Evolutionary conservation across 1,284 basidiomycete species (phyloP).

Genomic region (Austroboletus niveus): DNA sequence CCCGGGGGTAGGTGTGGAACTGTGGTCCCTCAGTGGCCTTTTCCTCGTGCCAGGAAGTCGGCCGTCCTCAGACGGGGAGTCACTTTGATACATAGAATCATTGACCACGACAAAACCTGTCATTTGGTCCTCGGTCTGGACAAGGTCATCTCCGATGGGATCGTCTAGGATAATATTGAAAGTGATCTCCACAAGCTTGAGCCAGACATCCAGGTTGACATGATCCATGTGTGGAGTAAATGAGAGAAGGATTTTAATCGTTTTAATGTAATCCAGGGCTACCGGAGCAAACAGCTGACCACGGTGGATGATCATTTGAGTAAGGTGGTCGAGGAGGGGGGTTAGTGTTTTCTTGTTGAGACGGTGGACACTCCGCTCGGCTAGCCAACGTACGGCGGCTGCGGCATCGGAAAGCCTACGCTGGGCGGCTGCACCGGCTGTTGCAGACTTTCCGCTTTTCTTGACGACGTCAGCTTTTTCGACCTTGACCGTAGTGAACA

Average conservation of each 20-base stretch:
- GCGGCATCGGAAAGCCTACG: slow-evolving; percentile 64
- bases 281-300: slow-evolving; percentile 62
- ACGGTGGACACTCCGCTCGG: slow-evolving; percentile 53
- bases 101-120: slow-evolving; percentile 20
- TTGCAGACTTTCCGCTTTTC: slow-evolving; percentile 41
- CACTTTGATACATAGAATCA: slow-evolving; percentile 30
- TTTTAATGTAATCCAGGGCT: slow-evolving; percentile 80
- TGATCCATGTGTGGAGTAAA: slow-evolving; percentile 80
- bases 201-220: slow-evolving; percentile 67
- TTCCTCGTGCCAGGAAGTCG: slow-evolving; percentile 31
- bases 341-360: slow-evolving; percentile 55
- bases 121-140: slow-evolving; percentile 25
- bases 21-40: slow-evolving; percentile 20
- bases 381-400: slow-evolving; percentile 67
- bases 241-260: slow-evolving; percentile 61
- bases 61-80: slow-evolving; percentile 32
- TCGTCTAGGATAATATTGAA: slow-evolving; percentile 79
- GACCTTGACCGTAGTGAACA: slow-evolving; percentile 63
- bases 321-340: slow-evolving; percentile 65
- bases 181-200: slow-evolving; percentile 61
- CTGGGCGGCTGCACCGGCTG: slow-evolving; percentile 41
- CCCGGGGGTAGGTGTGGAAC: slow-evolving; percentile 21
- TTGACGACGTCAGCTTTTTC: slow-evolving; percentile 60
- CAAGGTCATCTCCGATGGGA: slow-evolving; percentile 47
- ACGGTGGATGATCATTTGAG: slow-evolving; percentile 57